phyloP scores from a whole-genome alignment of 2,329 filamentous ascomycete species.

The Endothia cerciana region DNA sequence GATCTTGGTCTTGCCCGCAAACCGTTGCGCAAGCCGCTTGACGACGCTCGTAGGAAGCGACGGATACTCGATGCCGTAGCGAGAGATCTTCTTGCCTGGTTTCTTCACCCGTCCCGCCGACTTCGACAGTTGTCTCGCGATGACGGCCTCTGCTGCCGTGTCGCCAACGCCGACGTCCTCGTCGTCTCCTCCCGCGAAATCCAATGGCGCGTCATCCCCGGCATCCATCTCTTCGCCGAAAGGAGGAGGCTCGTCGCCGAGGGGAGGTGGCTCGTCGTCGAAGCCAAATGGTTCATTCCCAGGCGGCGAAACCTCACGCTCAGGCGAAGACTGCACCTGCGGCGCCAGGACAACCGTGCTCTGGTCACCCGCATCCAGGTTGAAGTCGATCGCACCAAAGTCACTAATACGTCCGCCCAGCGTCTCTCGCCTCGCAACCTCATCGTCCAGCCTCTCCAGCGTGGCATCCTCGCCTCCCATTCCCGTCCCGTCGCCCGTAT shows the following conservation, averaged over 20 bases:
- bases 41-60: constrained; percentile 74
- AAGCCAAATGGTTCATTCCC: constrained; percentile 34
- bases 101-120: constrained; percentile 39
- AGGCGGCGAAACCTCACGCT: constrained; percentile 16
- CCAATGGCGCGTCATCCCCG: constrained; percentile 17
- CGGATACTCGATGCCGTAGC: constrained; percentile 75
- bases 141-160: constrained; percentile 7
- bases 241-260: constrained; percentile 1
- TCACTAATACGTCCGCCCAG: constrained; percentile 50
- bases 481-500: constrained; percentile 41
- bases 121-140: constrained; percentile 4
- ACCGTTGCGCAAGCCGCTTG: constrained; percentile 72
- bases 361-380: constrained; percentile 49
- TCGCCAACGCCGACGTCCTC: constrained; percentile 30
- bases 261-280: neutral
- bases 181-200: constrained; percentile 20
- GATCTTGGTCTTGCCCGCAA: constrained; percentile 71
- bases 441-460: constrained; percentile 47
- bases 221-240: constrained; percentile 7
- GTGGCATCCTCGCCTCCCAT: constrained; percentile 39
- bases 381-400: constrained; percentile 54
- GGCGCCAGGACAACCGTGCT: constrained; percentile 55
- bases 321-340: constrained; percentile 31
- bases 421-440: constrained; percentile 45
- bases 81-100: constrained; percentile 62